A percentile compares a stretch with the other conserved stretches of the same genome.
Evolutionary conservation across 2,329 filamentous ascomycete genomes (phyloP).

Genomic region (Claviceps sp.): DNA sequence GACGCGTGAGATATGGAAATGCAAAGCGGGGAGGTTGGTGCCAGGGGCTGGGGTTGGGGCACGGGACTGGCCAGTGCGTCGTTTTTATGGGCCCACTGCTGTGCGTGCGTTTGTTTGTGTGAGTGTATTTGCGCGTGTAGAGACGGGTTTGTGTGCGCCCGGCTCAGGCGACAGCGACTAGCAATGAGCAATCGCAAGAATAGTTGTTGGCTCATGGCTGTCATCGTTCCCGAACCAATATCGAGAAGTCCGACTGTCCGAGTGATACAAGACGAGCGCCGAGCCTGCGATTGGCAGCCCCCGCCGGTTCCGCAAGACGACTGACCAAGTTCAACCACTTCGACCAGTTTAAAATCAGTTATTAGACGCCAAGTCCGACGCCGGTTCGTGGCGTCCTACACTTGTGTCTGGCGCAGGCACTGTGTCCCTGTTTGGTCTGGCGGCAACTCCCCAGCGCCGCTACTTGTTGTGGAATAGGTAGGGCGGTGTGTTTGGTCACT

Average conservation of each 20-base stretch:
- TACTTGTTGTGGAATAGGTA: background rate
- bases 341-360: background rate
- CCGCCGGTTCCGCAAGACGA: background rate
- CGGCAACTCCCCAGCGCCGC: background rate
- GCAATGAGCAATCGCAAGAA: background rate
- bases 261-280: background rate
- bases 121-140: background rate
- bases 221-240: background rate
- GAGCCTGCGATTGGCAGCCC: background rate
- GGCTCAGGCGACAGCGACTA: background rate
- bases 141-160: background rate
- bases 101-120: background rate
- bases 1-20: slow-evolving; percentile 14
- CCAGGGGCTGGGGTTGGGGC: background rate
- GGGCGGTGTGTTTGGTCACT: background rate
- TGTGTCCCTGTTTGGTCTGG: background rate
- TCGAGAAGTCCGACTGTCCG: background rate
- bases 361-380: background rate
- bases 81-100: slow-evolving; percentile 2
- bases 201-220: background rate
- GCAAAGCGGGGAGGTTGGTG: slow-evolving; percentile 8
- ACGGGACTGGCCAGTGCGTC: slow-evolving; percentile 1
- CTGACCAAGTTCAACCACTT: background rate
- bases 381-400: background rate
- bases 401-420: background rate